Percentiles rank a stretch among this genome's conserved stretches.
phyloP scores from a whole-genome alignment of 345 rosid genomes.

The Mallotus nudiflorus region DNA sequence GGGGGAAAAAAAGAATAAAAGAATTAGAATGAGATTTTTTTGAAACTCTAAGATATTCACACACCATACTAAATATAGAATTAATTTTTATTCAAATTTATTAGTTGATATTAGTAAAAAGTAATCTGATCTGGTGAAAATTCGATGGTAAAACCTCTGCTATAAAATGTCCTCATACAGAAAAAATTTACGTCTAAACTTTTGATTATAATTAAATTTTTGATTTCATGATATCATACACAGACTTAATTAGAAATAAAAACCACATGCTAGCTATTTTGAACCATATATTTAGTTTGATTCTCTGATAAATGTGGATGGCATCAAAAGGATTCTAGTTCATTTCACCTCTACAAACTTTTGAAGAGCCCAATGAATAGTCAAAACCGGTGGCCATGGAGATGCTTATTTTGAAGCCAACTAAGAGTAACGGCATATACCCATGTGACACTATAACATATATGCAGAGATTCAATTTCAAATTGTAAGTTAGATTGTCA shows the following conservation, averaged over 20 bases:
- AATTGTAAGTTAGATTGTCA: constrained; percentile 11
- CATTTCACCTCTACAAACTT: constrained; percentile 14
- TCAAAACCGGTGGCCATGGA: constrained; percentile 22
- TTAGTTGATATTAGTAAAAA: no score
- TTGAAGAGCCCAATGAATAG: neutral
- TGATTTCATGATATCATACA: neutral
- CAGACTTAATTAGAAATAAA: neutral
- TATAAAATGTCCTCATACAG: no score
- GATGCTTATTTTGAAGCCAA: neutral
- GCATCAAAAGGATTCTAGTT: constrained; percentile 10
- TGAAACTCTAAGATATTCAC: no score
- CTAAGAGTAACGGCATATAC: neutral
- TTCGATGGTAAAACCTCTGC: no score
- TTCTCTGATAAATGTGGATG: neutral
- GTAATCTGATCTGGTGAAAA: no score
- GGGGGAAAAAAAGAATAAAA: neutral
- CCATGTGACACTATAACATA: constrained; percentile 7
- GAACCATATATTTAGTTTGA: no score
- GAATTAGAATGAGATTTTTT: constrained; percentile 17
- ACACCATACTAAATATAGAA: no score
- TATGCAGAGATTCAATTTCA: neutral
- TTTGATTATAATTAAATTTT: no score
- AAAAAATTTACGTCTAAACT: no score
- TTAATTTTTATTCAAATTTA: no score
- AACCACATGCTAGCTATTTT: neutral